Percentiles rank a stretch among this genome's conserved stretches.
phyloP scores from a whole-genome alignment of 139 green algal genomes.

The Penium margaritaceum region DNA sequence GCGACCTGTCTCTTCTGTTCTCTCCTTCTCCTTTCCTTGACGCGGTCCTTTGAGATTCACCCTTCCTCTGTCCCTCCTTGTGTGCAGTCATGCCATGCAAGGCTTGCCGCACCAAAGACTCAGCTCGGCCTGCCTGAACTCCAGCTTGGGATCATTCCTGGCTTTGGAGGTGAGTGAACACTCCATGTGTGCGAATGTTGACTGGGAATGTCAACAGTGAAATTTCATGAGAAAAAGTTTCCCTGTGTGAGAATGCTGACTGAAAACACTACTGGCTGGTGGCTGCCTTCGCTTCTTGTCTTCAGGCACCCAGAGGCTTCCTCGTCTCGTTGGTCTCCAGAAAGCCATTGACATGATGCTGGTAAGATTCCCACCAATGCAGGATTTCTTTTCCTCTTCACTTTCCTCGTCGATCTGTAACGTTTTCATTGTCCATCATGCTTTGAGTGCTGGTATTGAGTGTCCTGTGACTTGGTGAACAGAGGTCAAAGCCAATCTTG shows the following conservation, averaged over 20 bases:
- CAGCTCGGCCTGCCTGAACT: constrained; percentile 89
- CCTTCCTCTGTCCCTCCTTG: neutral
- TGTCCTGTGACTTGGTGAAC: neutral
- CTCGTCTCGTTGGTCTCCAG: constrained; percentile 84
- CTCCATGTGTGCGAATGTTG: neutral
- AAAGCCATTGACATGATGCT: constrained; percentile 92
- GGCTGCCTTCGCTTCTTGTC: constrained; percentile 6
- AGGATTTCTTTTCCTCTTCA: neutral
- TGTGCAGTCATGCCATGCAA: constrained; percentile 54
- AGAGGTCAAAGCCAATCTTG: constrained; percentile 62
- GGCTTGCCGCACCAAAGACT: constrained; percentile 54
- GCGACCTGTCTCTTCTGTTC: neutral
- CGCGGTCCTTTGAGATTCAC: neutral
- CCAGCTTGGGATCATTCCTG: constrained; percentile 89
- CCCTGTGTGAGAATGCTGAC: neutral
- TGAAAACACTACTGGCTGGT: neutral
- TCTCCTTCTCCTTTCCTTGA: neutral
- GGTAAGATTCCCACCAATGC: constrained; percentile 16
- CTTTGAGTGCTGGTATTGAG: neutral
- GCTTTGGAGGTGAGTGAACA: constrained; percentile 74
- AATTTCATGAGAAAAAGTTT: neutral
- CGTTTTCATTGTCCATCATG: neutral
- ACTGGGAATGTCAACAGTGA: neutral
- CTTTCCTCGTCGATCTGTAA: neutral
- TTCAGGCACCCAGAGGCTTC: constrained; percentile 83